Conservation (phyloP, 257 asterid genomes). For the Nicotiana attenuata region DNA sequence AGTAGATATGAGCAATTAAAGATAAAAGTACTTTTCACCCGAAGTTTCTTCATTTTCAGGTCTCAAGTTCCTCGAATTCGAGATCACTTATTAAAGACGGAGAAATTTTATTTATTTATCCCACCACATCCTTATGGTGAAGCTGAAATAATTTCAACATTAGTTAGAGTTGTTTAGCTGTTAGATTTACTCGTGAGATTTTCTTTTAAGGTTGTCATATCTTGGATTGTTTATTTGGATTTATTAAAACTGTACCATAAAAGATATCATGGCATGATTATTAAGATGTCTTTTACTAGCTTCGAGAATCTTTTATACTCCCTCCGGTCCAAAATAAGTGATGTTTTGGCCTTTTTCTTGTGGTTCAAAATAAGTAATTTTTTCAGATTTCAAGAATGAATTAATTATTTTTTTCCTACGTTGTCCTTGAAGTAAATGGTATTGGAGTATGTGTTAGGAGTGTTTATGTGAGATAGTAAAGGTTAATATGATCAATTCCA, state of each 20-base stretch:
- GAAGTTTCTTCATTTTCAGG: accelerated
- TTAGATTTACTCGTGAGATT: neutral
- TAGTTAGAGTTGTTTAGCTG: neutral
- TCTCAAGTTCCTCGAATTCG: accelerated
- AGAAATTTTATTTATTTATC: neutral
- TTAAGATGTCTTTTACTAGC: neutral
- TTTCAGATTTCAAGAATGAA: too few relatives aligned
- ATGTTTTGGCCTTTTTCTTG: too few relatives aligned
- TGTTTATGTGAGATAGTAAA: too few relatives aligned
- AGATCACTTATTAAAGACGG: accelerated
- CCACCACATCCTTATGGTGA: neutral
- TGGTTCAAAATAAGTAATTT: too few relatives aligned
- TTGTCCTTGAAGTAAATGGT: too few relatives aligned
- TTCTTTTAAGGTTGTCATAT: neutral
- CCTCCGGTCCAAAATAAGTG: too few relatives aligned
- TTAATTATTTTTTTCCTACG: too few relatives aligned
- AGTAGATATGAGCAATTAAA: too few relatives aligned
- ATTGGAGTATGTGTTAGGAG: too few relatives aligned
- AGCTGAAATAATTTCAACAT: neutral
- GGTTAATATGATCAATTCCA: too few relatives aligned
- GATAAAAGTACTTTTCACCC: accelerated
- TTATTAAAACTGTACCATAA: neutral
- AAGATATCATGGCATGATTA: neutral
- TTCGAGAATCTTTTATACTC: neutral
- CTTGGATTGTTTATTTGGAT: neutral